These are phyloP conservation scores for Tolypocladium paradoxum DNA, from an alignment of 2,329 filamentous ascomycete genomes.

Conservation along the genomic window DNA sequence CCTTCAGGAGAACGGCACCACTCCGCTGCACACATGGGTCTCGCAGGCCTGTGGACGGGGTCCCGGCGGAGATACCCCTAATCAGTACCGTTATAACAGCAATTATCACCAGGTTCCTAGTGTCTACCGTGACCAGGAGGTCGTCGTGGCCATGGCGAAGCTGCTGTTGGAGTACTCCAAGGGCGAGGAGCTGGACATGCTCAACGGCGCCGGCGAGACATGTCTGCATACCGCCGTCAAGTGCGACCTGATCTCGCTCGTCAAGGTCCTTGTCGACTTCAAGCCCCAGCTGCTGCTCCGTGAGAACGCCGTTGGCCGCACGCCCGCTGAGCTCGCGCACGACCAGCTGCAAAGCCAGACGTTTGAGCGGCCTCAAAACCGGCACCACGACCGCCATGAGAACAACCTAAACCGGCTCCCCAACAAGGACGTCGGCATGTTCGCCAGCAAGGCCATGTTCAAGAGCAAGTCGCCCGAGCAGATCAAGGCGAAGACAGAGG, in stretches of 20 bases:
- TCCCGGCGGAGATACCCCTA: constrained; percentile 2
- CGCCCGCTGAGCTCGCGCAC: constrained; percentile 56
- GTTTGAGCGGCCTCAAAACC: constrained; percentile 14
- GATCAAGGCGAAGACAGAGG: constrained; percentile 9
- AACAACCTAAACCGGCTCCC: constrained; percentile 6
- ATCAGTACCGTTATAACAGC: constrained; percentile 5
- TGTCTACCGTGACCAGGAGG: constrained; percentile 15
- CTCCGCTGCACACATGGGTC: constrained; percentile 56
- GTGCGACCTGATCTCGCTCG: constrained; percentile 21
- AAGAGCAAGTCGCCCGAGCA: constrained; percentile 8
- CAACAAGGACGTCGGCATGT: constrained; percentile 2
- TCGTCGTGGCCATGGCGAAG: constrained; percentile 30
- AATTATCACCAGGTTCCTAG: constrained; percentile 3
- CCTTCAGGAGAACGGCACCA: constrained; percentile 39
- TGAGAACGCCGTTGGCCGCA: constrained; percentile 68
- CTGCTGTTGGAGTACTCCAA: constrained; percentile 44
- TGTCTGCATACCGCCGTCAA: constrained; percentile 48
- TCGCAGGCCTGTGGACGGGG: constrained; percentile 13
- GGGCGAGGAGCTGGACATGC: constrained; percentile 43
- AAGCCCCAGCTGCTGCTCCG: constrained; percentile 51
- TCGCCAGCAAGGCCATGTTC: neutral
- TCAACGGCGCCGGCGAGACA: constrained; percentile 56
- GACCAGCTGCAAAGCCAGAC: constrained; percentile 36
- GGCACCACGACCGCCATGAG: constrained; percentile 1
- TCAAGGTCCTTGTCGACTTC: constrained; percentile 38